These are phyloP conservation scores for Solanum chilense DNA, from an alignment of 257 asterid genomes.

Conservation along the genomic window DNA sequence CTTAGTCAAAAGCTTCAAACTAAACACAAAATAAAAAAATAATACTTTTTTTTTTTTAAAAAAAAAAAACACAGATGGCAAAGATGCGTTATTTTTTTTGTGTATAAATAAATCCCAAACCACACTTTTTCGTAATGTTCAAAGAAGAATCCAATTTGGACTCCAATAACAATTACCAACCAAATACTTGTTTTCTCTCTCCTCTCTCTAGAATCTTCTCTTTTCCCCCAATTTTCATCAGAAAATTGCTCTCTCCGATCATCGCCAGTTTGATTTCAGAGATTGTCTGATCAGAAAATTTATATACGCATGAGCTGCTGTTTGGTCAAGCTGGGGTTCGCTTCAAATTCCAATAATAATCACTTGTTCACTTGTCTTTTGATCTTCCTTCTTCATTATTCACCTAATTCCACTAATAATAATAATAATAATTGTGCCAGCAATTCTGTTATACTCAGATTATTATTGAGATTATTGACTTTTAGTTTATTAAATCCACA, in stretches of 20 bases:
- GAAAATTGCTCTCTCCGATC: background rate
- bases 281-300: background rate
- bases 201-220: background rate
- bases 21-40: background rate
- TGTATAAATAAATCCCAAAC: background rate
- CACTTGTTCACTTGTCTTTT: constrained; percentile 5
- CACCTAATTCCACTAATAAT: background rate
- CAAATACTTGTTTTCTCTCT: background rate
- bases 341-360: constrained; percentile 23
- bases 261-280: background rate
- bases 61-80: background rate
- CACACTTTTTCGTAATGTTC: background rate
- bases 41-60: background rate
- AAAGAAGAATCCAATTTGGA: background rate
- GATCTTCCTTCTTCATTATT: constrained; percentile 24
- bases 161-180: background rate
- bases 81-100: background rate
- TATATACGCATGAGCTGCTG: constrained; percentile 89
- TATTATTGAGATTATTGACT: constrained; percentile 18
- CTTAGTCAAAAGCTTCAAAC: background rate
- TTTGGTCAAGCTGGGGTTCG: constrained; percentile 53
- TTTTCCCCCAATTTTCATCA: background rate
- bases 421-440: background rate
- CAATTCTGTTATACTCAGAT: background rate
- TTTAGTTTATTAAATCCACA: background rate